These are phyloP conservation scores for Mollisia scopiformis DNA, from an alignment of 2,329 filamentous ascomycete genomes.

Conservation along the genomic window DNA sequence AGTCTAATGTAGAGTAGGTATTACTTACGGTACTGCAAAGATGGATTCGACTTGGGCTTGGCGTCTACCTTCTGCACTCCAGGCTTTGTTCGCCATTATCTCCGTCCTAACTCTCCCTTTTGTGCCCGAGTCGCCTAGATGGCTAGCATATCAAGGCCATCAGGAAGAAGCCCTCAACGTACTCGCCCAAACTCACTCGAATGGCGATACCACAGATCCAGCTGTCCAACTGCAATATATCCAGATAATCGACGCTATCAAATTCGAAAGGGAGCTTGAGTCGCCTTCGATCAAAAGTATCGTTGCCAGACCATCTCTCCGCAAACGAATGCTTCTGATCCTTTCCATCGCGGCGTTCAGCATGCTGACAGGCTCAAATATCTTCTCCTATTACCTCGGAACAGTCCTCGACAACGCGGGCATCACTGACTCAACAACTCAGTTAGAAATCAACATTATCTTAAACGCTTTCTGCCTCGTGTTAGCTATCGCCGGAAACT, in stretches of 20 bases:
- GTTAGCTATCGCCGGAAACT: not conserved
- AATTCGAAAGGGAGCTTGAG: too few relatives aligned
- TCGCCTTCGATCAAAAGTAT: too few relatives aligned
- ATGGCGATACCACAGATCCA: not conserved
- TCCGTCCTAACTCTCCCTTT: not conserved
- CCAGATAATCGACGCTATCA: too few relatives aligned
- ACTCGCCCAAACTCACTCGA: not conserved
- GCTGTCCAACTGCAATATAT: not conserved
- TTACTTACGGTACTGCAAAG: not conserved
- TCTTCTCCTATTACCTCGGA: slow-evolving; percentile 43
- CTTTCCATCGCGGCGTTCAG: too few relatives aligned
- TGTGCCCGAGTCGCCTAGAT: not conserved
- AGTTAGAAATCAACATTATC: slow-evolving; percentile 20
- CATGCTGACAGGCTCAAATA: slow-evolving; percentile 56
- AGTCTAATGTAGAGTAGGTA: too few relatives aligned
- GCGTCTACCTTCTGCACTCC: not conserved
- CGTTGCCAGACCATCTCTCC: too few relatives aligned
- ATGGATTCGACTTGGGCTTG: not conserved
- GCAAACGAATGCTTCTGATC: too few relatives aligned
- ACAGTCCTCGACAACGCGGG: slow-evolving; percentile 38
- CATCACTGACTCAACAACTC: slow-evolving; percentile 37
- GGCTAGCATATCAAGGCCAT: not conserved
- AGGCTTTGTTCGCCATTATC: not conserved
- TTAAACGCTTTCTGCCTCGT: not conserved
- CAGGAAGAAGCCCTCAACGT: not conserved